Evolutionary conservation across 75 land plant genomes (phyloP), one percentile per base, ranked within the genome.

Genomic region (Selaginella moellendorffii): DNA sequence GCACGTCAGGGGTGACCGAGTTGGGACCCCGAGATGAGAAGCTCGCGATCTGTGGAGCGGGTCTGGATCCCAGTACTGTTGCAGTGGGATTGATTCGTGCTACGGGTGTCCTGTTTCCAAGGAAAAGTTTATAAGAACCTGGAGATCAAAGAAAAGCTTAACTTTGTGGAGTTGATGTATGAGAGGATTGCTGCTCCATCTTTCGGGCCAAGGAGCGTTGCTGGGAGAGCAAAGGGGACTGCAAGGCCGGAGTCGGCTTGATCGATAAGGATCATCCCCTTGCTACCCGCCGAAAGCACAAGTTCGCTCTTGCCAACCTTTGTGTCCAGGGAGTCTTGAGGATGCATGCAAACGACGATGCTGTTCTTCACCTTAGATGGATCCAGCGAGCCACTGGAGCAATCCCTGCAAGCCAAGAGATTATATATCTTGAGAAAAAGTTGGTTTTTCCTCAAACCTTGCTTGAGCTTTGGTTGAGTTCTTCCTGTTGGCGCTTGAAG

Each of bases 11-110:
- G 10, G 51, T 46, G 14, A 46, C 51, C 10, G 51, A 46, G 18
- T 46, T 46, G 18, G 51, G 51, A 10, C 51, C 51, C 18, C 51
- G 10, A 46, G 51, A 46, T 10, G 51, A 46, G 51, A 46, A 46
- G n/a, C 82, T 72, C 1, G 96, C 90, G 22, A 86, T 82, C 18
- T 75, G 78, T 0, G 96, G 96, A 0, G 96, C 85, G 5, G 87
- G 91, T 22, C 72, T 28, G n/a, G 79, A 61, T 12, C 87, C 87
- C 23, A 86, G 66, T 46, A 77, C 72, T 0, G 96, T 86, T 10
- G 51, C 51, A 46, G 51, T 46, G 51, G 51, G 51, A 46, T n/a
- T n/a, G n/a, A n/a, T n/a, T n/a, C n/a, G n/a, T n/a, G n/a, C n/a
- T n/a, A n/a, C n/a, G n/a, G n/a, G n/a, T n/a, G n/a, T n/a, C n/a